phyloP scores from a whole-genome alignment of 257 asterid species.

The Avicennia marina region DNA sequence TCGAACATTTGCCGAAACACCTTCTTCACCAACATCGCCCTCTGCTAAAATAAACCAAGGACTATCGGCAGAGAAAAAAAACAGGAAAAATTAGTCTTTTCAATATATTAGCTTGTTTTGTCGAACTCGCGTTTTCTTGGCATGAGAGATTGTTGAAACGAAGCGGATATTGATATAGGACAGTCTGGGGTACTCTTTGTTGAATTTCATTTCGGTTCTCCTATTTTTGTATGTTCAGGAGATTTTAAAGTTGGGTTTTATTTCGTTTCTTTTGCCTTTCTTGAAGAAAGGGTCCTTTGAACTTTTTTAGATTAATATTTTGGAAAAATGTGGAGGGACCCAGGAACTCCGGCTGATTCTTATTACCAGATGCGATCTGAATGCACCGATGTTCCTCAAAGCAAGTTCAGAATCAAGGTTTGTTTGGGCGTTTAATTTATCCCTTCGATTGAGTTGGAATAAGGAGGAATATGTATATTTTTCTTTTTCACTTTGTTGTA shows the following conservation, averaged over 20 bases:
- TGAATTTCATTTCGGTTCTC: conserved; percentile 2
- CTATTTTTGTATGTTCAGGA: no score
- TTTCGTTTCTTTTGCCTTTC: background rate
- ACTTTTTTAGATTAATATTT: background rate
- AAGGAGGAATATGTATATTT: background rate
- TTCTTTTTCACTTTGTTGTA: background rate
- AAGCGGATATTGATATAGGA: conserved; percentile 27
- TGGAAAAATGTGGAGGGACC: conserved; percentile 70
- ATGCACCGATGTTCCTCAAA: conserved; percentile 70
- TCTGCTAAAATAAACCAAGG: background rate
- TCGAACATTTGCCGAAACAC: conserved; percentile 13
- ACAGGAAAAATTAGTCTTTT: background rate
- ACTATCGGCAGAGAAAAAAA: background rate
- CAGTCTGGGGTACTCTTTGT: conserved; percentile 9
- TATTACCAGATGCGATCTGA: conserved; percentile 81
- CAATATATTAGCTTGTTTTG: background rate
- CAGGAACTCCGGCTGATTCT: conserved; percentile 82
- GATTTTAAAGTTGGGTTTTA: background rate
- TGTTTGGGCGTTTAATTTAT: conserved; percentile 3
- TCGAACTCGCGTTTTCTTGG: background rate
- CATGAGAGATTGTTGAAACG: conserved; percentile 9
- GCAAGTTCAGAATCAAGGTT: conserved; percentile 95
- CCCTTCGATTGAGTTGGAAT: background rate
- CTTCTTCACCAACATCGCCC: conserved; percentile 15
- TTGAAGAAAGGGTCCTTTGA: background rate